A percentile compares a stretch with the other conserved stretches of the same genome.
These are phyloP conservation scores for Colletotrichum navitas DNA, from an alignment of 2,329 filamentous ascomycete species.

Conservation along the genomic window DNA sequence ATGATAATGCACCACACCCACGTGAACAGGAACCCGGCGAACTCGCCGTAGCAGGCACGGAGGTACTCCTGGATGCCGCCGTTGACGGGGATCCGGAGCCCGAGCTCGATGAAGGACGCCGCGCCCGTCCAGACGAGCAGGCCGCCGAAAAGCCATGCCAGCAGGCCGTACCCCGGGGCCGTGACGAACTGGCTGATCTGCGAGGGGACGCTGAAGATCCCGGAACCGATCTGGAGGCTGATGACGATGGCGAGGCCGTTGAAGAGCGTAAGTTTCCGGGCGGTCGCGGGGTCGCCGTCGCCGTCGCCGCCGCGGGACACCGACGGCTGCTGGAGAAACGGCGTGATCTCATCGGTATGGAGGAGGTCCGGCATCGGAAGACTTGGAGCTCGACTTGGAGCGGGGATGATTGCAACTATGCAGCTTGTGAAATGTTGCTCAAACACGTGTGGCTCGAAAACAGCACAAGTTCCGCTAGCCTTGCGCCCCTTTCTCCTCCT, in stretches of 20 bases:
- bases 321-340: conserved; percentile 36
- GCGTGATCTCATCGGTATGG: conserved; percentile 36
- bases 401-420: background rate
- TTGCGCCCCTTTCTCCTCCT: background rate
- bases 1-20: conserved; percentile 60
- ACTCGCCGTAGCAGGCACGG: conserved; percentile 56
- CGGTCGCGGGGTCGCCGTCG: conserved; percentile 14
- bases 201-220: conserved; percentile 60
- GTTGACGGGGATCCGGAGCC: conserved; percentile 58
- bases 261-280: conserved; percentile 44
- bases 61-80: conserved; percentile 62
- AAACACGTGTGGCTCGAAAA: background rate
- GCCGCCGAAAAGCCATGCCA: conserved; percentile 58
- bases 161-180: conserved; percentile 56
- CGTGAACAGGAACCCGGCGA: conserved; percentile 57
- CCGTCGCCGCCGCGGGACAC: conserved; percentile 7
- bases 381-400: conserved; percentile 5
- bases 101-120: conserved; percentile 61
- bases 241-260: conserved; percentile 58
- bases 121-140: conserved; percentile 62
- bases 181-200: conserved; percentile 57
- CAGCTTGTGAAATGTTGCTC: background rate
- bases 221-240: conserved; percentile 60
- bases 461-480: background rate
- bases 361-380: conserved; percentile 33